phyloP scores from a whole-genome alignment of 441 rosid genomes.

The Eruca vesicaria region DNA sequence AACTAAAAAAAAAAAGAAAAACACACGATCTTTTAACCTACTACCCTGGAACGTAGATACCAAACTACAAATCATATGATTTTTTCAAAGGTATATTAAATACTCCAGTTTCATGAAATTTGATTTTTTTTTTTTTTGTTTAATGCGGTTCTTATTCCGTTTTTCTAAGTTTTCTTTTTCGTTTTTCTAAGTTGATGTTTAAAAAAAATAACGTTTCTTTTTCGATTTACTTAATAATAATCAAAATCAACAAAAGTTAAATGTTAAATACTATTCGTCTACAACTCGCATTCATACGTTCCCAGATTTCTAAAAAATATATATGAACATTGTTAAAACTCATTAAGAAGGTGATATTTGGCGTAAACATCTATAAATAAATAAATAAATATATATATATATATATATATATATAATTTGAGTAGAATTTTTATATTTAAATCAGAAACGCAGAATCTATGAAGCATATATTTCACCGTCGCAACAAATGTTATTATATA shows the following conservation, averaged over 20 bases:
- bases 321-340: too few relatives aligned
- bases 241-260: neutral
- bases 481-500: neutral
- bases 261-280: neutral
- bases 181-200: neutral
- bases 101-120: neutral
- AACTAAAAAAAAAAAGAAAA: slow-evolving; percentile 39
- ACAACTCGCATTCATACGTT: neutral
- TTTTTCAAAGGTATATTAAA: neutral
- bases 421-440: neutral
- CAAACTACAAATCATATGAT: neutral
- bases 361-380: neutral
- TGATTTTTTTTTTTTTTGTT: neutral
- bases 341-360: neutral
- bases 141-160: neutral
- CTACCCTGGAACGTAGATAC: too few relatives aligned
- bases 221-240: neutral
- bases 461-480: neutral
- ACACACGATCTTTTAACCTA: neutral
- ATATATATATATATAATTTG: too few relatives aligned
- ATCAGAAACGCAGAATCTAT: neutral
- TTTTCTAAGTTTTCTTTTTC: neutral
- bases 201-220: neutral
- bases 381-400: too few relatives aligned
- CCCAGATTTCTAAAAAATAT: too few relatives aligned